These are phyloP conservation scores for Stagonosporopsis rhizophila DNA, from an alignment of 2,329 filamentous ascomycete species.

Conservation along the genomic window DNA sequence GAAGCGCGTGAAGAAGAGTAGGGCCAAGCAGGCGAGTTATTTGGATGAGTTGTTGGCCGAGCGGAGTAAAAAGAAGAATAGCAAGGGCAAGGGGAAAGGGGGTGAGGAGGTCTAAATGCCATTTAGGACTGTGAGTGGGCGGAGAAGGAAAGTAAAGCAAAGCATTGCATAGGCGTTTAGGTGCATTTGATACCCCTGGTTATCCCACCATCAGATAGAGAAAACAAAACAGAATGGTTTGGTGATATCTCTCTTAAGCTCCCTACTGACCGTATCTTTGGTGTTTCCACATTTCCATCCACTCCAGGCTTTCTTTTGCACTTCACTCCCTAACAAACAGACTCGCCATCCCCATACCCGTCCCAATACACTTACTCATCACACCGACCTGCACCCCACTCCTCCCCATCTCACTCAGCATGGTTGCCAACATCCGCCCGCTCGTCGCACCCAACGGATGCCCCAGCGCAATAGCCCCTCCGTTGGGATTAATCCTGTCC, in stretches of 20 bases:
- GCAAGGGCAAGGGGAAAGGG: conserved; percentile 41
- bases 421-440: conserved; percentile 77
- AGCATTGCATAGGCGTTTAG: conserved; percentile 1
- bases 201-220: neutral
- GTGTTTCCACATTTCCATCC: no score
- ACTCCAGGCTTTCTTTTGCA: no score
- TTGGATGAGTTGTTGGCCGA: conserved; percentile 62
- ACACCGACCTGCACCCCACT: conserved; percentile 78
- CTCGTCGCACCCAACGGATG: conserved; percentile 91
- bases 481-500: conserved; percentile 85
- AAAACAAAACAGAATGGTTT: neutral
- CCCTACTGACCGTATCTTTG: conserved; percentile 30
- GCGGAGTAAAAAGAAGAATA: conserved; percentile 57
- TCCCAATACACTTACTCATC: conserved; percentile 81
- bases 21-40: conserved; percentile 56
- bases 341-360: conserved; percentile 61
- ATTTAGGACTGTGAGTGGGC: no score
- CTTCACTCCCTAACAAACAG: conserved; percentile 57
- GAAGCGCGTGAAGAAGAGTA: conserved; percentile 26
- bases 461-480: conserved; percentile 91
- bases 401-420: conserved; percentile 73
- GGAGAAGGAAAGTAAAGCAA: neutral
- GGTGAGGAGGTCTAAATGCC: neutral
- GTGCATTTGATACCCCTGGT: conserved; percentile 14
- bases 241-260: conserved; percentile 36